Conservation (phyloP, 495 filamentous ascomycete species). For the Penicillium turbatum region DNA sequence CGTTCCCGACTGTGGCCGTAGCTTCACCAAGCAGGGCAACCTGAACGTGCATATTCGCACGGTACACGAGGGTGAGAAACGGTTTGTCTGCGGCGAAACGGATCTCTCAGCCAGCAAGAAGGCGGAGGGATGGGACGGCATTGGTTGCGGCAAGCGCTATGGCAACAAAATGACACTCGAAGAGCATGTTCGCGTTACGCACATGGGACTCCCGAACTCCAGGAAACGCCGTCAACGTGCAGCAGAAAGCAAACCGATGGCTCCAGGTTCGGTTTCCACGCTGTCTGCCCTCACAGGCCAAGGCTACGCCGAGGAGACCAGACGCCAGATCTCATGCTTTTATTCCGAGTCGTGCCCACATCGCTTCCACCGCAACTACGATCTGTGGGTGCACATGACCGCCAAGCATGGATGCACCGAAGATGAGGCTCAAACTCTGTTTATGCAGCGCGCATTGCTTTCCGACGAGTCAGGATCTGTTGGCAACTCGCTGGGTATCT, state of each 20-base stretch:
- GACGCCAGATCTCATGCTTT: slow-evolving; percentile 54
- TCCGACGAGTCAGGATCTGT: slow-evolving; percentile 27
- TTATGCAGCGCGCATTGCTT: slow-evolving; percentile 39
- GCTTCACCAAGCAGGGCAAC: slow-evolving; percentile 75
- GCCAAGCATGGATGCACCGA: slow-evolving; percentile 47
- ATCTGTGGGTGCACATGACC: slow-evolving; percentile 63
- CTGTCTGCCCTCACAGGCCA: slow-evolving; percentile 55
- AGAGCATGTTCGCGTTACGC: slow-evolving; percentile 73
- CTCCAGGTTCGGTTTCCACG: slow-evolving; percentile 26
- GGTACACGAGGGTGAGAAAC: slow-evolving; percentile 62
- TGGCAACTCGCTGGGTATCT: slow-evolving; percentile 37
- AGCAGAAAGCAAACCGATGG: slow-evolving; percentile 28
- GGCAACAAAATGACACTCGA: slow-evolving; percentile 68
- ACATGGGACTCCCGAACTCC: slow-evolving; percentile 54
- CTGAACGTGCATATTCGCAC: slow-evolving; percentile 71
- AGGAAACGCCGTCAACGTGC: slow-evolving; percentile 41
- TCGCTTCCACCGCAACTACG: slow-evolving; percentile 63
- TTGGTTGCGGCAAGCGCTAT: slow-evolving; percentile 67
- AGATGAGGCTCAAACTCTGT: slow-evolving; percentile 48
- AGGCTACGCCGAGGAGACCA: slow-evolving; percentile 50
- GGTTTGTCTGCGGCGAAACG: slow-evolving; percentile 68
- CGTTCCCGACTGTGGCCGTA: slow-evolving; percentile 58
- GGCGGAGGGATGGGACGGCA: slow-evolving; percentile 58
- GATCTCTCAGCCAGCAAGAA: slow-evolving; percentile 56
- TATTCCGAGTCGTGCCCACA: slow-evolving; percentile 46